These are phyloP conservation scores for Kuraishia piskuri DNA, from an alignment of 805 yeast species.

Conservation along the genomic window DNA sequence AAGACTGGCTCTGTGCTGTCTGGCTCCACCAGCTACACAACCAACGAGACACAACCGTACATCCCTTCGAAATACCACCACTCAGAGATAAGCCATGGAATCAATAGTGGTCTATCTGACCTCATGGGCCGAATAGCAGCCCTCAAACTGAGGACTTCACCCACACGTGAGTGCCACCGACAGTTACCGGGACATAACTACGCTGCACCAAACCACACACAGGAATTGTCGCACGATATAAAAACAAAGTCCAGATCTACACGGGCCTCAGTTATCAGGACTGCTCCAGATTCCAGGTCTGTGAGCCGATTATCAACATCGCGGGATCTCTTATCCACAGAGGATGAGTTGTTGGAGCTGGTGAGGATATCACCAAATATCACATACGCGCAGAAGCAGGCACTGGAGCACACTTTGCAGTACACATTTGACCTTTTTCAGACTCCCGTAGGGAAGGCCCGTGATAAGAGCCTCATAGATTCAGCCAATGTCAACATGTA, in stretches of 20 bases:
- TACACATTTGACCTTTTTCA: slow-evolving; percentile 19
- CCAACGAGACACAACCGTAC: not conserved
- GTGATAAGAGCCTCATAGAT: slow-evolving; percentile 18
- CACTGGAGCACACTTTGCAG: slow-evolving; percentile 13
- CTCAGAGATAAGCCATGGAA: not conserved
- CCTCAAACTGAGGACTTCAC: slow-evolving; percentile 2
- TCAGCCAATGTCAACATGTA: slow-evolving; percentile 16
- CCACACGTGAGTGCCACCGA: not conserved
- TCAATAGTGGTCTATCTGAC: not conserved
- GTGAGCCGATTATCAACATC: not conserved
- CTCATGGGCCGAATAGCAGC: not conserved
- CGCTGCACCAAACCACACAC: not conserved
- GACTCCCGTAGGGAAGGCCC: slow-evolving; percentile 1
- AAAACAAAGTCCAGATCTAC: too few species aligned
- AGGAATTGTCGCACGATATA: not conserved
- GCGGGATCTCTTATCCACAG: slow-evolving; percentile 21
- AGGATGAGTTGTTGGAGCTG: slow-evolving; percentile 17
- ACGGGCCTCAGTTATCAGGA: too few species aligned
- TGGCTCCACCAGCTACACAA: not conserved
- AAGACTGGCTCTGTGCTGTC: not conserved
- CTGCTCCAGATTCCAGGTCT: not conserved
- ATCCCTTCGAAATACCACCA: too few species aligned
- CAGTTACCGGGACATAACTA: not conserved
- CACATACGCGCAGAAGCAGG: slow-evolving; percentile 9
- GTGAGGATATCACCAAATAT: slow-evolving; percentile 11